Evolutionary conservation across 257 asterid genomes (phyloP), one percentile per base, ranked within the genome.

Genomic region (Perilla frutescens): DNA sequence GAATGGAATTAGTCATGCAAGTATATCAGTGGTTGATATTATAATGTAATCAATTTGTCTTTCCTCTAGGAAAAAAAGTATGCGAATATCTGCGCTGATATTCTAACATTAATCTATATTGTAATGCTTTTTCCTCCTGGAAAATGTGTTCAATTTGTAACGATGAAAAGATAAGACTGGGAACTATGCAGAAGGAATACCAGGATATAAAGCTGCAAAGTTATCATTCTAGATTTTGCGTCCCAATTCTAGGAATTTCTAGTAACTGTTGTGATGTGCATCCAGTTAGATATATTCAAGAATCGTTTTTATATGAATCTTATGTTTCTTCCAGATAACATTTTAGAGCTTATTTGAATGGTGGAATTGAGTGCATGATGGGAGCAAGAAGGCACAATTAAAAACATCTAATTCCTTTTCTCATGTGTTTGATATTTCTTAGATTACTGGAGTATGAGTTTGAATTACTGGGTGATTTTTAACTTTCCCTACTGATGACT

Each of bases 261-360:
- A 47, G 9, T 3, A 43, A 45, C 63, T 14, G 31, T 29, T 57
- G 20, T 57, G 26, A 31, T 43, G 48, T 40, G 54, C 54, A 26
- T 45, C 56, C 59, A 45, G 31, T 44, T 26, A 14, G 8, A 26
- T 32, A 13, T 59, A 32, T 58, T 9, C 32, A 44, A 44, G 20
- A 57, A 56, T 39, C 8, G 10, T 1, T 44, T 20, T 2, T 5
- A 47, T 47, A 29, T 26, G 62, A 39, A 54, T 14, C 39, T 68
- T 20, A 20, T 68, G 5, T 20, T 40, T 39, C 54, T 68, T 31
- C 15, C 11, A 2, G 51, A 26, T 41, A 55, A 44, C 11, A 53
- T 39, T 51, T 14, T 68, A 53, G 45, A 34, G 50, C 10, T 51
- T 54, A 55, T 54, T 15, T 70, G 36, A 69, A 56, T 53, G 14